Percentiles rank a stretch among this genome's conserved stretches.
phyloP scores from a whole-genome alignment of 805 yeast species.

The Teunomyces gatunensis region DNA sequence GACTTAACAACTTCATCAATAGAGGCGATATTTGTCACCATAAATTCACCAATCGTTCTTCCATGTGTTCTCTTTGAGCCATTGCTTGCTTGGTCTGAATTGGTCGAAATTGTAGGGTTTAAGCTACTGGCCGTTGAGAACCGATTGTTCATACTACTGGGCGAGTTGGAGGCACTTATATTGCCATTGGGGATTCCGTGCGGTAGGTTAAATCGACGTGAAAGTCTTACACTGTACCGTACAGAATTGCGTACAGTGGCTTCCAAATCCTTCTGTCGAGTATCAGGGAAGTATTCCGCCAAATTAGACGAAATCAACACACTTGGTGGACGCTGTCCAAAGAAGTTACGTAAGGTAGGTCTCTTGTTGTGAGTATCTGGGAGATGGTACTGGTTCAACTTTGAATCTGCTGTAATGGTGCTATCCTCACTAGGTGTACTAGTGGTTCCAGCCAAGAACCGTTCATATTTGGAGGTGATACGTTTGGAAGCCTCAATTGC shows the following conservation, averaged over 20 bases:
- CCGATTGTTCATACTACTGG: constrained; percentile 5
- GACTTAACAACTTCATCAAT: constrained; percentile 45
- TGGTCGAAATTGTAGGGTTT: not conserved
- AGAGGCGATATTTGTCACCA: constrained; percentile 54
- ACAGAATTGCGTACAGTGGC: constrained; percentile 83
- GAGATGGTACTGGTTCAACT: constrained; percentile 20
- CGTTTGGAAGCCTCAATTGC: constrained; percentile 58
- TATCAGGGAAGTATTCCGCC: constrained; percentile 88
- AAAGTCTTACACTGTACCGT: constrained; percentile 67
- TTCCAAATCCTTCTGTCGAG: constrained; percentile 66
- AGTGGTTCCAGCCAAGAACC: constrained; percentile 10
- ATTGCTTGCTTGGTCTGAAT: constrained; percentile 2
- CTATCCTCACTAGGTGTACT: not conserved
- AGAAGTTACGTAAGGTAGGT: constrained; percentile 46
- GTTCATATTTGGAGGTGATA: constrained; percentile 33
- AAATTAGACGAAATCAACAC: constrained; percentile 86
- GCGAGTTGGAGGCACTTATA: constrained; percentile 1
- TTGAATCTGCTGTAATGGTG: constrained; percentile 3
- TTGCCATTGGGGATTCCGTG: constrained; percentile 4
- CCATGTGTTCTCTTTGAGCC: constrained; percentile 5
- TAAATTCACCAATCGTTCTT: constrained; percentile 63
- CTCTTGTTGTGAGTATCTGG: constrained; percentile 14
- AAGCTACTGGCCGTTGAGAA: not conserved
- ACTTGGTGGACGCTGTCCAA: constrained; percentile 92
- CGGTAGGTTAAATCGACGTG: constrained; percentile 34